Conservation (phyloP, 257 asterid species). For the Scutellaria barbata region DNA sequence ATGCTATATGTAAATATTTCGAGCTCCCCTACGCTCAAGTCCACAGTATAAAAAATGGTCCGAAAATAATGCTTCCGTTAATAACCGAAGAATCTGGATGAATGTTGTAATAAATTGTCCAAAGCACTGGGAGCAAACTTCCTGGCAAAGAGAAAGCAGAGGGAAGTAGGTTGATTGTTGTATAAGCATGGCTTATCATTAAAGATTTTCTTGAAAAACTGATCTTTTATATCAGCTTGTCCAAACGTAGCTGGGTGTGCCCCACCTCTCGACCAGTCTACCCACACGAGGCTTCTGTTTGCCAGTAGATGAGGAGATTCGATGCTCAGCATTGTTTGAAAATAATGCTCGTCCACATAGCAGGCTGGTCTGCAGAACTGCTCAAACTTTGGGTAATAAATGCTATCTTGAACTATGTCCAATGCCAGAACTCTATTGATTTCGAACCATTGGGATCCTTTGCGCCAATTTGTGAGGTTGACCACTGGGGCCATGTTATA, state of each 20-base stretch:
- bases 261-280: slow-evolving; percentile 95
- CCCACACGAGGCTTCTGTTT: slow-evolving; percentile 79
- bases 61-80: slow-evolving; percentile 34
- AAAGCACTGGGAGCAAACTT: slow-evolving; percentile 85
- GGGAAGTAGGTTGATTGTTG: slow-evolving; percentile 67
- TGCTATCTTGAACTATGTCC: slow-evolving; percentile 40
- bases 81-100: slow-evolving; percentile 63
- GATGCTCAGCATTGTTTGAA: slow-evolving; percentile 69
- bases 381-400: slow-evolving; percentile 52
- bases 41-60: slow-evolving; percentile 11
- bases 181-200: slow-evolving; percentile 51
- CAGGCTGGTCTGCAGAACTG: slow-evolving; percentile 55
- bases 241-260: slow-evolving; percentile 93
- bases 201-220: slow-evolving; percentile 58
- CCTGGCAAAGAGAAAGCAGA: slow-evolving; percentile 81
- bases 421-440: slow-evolving; percentile 48
- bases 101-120: slow-evolving; percentile 59
- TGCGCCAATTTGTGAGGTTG: slow-evolving; percentile 56
- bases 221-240: slow-evolving; percentile 50
- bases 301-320: slow-evolving; percentile 73
- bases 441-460: slow-evolving; percentile 66
- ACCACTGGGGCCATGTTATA: slow-evolving; percentile 48
- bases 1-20: neutral
- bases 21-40: neutral
- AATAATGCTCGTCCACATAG: slow-evolving; percentile 63